Base-by-base conservation (phyloP, 78 protist species). In the Dictyostelium citrinum region DNA sequence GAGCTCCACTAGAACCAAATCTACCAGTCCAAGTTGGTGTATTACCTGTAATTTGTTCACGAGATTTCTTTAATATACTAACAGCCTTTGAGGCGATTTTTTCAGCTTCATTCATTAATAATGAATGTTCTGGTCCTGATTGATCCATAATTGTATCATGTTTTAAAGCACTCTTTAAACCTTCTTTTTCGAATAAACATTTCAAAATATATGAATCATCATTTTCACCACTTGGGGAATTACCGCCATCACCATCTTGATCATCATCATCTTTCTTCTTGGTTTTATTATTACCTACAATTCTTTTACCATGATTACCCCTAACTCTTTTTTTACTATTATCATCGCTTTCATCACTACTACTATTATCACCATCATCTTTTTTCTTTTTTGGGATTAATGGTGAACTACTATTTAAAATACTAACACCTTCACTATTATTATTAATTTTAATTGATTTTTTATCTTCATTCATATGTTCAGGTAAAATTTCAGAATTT, bases 21-120 rank as follows among this genome's bases (percentile, higher is more conserved):
- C 76, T 43, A 4, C 90, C 95, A 41, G 95, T 91, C 95, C 95
- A 91, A 9, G 95, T 91, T 68, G 84, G 95, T 3, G 84, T 60
- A n/a, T 29, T n/a, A n/a, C 49, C n/a, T 9, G 49, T 64, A 33
- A 27, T 70, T 45, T 60, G 70, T 74, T 51, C 64, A 35, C 91
- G 31, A 16, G 95, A 91, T 20, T 75, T 39, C 45, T 81, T 84
- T 49, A 91, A 31, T 4, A 71, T 33, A 5, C 68, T 71, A 5
- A 84, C 90, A 31, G 95, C 95, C 45, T 72, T 91, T 39, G 77
- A 51, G 8, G 95, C 95, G 46, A 91, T 91, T n/a, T 91, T 91
- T 14, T 46, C 58, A 37, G 90, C 91, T 58, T 91, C 85, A 14
- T 83, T 37, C 27, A 60, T 81, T 6, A 91, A 12, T 11, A 70